Evolutionary conservation across 129 eudicot species (phyloP), one percentile per base, ranked within the genome.

Genomic region (Saussurea involucrata): DNA sequence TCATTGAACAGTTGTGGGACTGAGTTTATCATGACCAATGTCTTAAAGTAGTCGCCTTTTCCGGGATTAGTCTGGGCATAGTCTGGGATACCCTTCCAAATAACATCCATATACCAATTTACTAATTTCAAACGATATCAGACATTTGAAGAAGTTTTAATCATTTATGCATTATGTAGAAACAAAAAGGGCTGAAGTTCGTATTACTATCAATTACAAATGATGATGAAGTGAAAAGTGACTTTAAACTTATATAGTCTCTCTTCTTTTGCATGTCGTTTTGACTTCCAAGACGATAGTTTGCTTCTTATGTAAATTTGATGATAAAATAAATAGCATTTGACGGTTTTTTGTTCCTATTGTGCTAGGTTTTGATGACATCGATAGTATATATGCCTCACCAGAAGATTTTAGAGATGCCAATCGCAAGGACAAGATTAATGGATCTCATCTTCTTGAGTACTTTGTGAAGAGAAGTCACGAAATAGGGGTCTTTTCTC

Each of bases 311-410:
- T 49, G 31, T 61, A 6, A 6, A 37, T 61, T 24, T 74, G 70
- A 15, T 74, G 1, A 53, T 24, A 33, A 15, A 77, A 55, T 20
- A 3, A 20, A 33, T 34, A n/a, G 18, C 69, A 6, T 22, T 74
- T 73, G 73, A 80, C 68, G 42, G 12, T 5, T 4, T 66, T 66
- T 72, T 27, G 0, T 53, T 71, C 6, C 1, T 71, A 36, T 68
- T 73, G 46, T 71, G 67, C 77, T 83, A 95, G 99, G 87, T 68
- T 95, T 95, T 76, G 96, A 89, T 82, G 99, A 92, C 37, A 80
- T 87, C 79, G 97, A 92, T 84, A 92, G 99, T 49, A 85, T 91
- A 34, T 94, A 82, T 76, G 96, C 99, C 72, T 94, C 98, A 27
- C 99, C 96, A 29, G 91, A 95, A 15, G 99, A 95, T 85, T 95